Evolutionary conservation across 352 stramenopile species (phyloP).

Genomic region (Pythium brassicae): DNA sequence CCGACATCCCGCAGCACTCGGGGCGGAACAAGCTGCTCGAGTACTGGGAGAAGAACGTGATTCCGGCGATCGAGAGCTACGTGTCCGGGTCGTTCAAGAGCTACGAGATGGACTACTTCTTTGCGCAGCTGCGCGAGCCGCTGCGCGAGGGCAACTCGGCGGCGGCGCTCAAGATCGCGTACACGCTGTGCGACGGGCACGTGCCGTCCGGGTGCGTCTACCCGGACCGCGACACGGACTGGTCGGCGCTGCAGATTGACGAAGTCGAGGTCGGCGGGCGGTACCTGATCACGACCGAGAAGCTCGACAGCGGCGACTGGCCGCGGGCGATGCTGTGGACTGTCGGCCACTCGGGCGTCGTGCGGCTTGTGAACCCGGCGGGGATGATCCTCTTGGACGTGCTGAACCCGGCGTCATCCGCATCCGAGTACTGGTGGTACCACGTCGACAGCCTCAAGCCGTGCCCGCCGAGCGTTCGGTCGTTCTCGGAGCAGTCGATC

Average conservation of each 20-base stretch:
- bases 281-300: slow-evolving; percentile 43
- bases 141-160: slow-evolving; percentile 70
- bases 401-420: slow-evolving; percentile 37
- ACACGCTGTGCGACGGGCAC: slow-evolving; percentile 75
- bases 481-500: slow-evolving; percentile 34
- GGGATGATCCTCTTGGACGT: slow-evolving; percentile 66
- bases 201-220: slow-evolving; percentile 75
- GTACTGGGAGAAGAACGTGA: slow-evolving; percentile 85
- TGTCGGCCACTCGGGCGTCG: slow-evolving; percentile 45
- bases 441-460: slow-evolving; percentile 46
- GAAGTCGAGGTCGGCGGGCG: slow-evolving; percentile 60
- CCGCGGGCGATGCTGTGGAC: slow-evolving; percentile 62
- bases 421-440: slow-evolving; percentile 70
- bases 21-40: slow-evolving; percentile 79
- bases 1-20: slow-evolving; percentile 61
- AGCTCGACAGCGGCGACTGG: slow-evolving; percentile 34
- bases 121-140: slow-evolving; percentile 72
- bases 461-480: slow-evolving; percentile 10
- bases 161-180: slow-evolving; percentile 75
- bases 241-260: slow-evolving; percentile 69
- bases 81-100: slow-evolving; percentile 80
- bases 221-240: slow-evolving; percentile 75
- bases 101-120: slow-evolving; percentile 88
- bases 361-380: slow-evolving; percentile 42
- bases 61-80: slow-evolving; percentile 78